A percentile compares a stretch with the other conserved stretches of the same genome.
Evolutionary conservation across 2,329 filamentous ascomycete species (phyloP).

Genomic region (Cyphellophora europaea): DNA sequence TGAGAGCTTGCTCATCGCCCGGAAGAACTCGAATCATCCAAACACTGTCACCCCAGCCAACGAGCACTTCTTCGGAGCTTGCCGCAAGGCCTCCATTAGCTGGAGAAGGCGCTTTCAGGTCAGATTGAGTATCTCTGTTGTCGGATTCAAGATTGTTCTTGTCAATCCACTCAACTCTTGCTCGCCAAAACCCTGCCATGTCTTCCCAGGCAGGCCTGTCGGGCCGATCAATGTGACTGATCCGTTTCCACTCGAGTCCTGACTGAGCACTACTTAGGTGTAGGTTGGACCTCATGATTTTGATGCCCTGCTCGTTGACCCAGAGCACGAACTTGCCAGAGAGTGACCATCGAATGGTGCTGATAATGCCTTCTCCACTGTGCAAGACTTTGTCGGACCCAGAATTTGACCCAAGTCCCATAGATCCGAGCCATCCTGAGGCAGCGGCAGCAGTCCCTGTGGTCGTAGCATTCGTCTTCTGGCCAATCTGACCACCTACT

Average conservation of each 20-base stretch:
- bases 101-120: constrained; percentile 20
- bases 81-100: constrained; percentile 33
- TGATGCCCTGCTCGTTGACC: constrained; percentile 95
- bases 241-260: constrained; percentile 86
- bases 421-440: constrained; percentile 81
- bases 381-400: constrained; percentile 83
- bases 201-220: constrained; percentile 85
- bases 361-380: constrained; percentile 84
- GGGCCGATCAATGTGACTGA: constrained; percentile 84
- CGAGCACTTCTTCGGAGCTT: constrained; percentile 64
- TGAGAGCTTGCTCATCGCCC: constrained; percentile 56
- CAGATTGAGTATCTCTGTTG: constrained; percentile 38
- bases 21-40: constrained; percentile 92
- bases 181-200: constrained; percentile 94
- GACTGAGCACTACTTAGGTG: constrained; percentile 66
- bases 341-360: constrained; percentile 86
- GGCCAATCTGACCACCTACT: constrained; percentile 66
- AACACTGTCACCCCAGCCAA: constrained; percentile 92
- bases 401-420: constrained; percentile 67
- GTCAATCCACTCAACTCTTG: constrained; percentile 85
- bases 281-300: constrained; percentile 88
- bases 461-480: constrained; percentile 76
- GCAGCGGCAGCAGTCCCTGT: constrained; percentile 76
- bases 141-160: constrained; percentile 68
- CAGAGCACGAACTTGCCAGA: constrained; percentile 89